Evolutionary conservation across 257 asterid genomes (phyloP).

Genomic region (Salvia rosmarinus): DNA sequence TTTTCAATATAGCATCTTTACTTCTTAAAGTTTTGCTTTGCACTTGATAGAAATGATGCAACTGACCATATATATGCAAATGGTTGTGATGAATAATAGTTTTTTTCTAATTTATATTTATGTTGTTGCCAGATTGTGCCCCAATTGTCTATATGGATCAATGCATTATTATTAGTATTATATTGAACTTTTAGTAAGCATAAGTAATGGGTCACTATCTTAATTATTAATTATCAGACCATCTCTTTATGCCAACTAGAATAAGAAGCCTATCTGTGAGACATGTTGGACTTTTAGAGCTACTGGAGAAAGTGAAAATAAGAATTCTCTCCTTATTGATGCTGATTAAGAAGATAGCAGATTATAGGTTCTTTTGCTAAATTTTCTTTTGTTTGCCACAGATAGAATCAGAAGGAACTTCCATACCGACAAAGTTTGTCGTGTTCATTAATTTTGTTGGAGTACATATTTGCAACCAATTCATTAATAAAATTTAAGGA

Average conservation of each 20-base stretch:
- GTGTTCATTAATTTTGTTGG: too few relatives aligned
- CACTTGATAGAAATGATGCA: constrained; percentile 4
- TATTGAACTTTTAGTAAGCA: neutral
- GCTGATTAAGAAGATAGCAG: neutral
- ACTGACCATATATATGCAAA: neutral
- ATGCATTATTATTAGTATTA: neutral
- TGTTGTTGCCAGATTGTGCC: neutral
- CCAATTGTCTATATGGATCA: neutral
- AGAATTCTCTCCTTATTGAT: neutral
- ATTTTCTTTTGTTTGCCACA: too few relatives aligned
- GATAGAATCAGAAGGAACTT: too few relatives aligned
- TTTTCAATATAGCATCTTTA: neutral
- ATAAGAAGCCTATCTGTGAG: neutral
- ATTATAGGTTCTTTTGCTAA: too few relatives aligned
- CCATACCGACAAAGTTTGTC: too few relatives aligned
- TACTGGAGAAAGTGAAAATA: neutral
- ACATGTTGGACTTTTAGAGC: neutral
- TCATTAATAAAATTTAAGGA: too few relatives aligned
- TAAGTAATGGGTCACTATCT: neutral
- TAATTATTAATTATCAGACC: neutral
- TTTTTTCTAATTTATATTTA: neutral
- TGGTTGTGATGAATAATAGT: constrained; percentile 18
- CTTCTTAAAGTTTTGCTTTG: neutral
- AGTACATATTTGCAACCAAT: too few relatives aligned
- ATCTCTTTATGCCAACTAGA: neutral